Base-by-base conservation (phyloP, 2,329 filamentous ascomycete species). In the Neofusicoccum parvum region DNA sequence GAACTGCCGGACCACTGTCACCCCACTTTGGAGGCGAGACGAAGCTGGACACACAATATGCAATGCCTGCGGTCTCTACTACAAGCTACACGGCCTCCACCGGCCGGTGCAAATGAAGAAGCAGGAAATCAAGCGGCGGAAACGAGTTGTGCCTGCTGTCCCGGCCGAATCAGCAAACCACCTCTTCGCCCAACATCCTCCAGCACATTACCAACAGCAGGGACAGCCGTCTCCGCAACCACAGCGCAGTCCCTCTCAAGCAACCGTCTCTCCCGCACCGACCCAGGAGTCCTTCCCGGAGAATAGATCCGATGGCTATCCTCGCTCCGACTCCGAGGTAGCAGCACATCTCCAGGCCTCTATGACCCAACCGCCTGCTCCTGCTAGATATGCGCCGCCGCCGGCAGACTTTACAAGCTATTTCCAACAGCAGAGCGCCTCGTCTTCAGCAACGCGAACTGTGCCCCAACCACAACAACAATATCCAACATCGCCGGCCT, bases 21-120 rank as follows among this genome's bases (percentile, higher is more conserved):
- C 95, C 48, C 95, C 95, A 14, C 83, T 99, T 14, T 99, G 95
- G 95, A 87, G 95, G 74, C 87, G 95, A 72, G 95, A 98, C 75
- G 94, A 97, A 78, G 89, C 90, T 71, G 95, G 95, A 1, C 94
- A 97, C 79, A 96, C 94, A 5, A 99, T 99, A 69, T 99, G 95
- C 82, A 99, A 99, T 79, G 95, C 95, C 60, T 99, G 95, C 46
- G 64, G 64, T 23, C 82, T 99, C 3, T 99, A 99, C 78, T 93
- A 96, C 81, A 98, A 98, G 78, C 87, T 99, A 2, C 95, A 99
- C 75, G 94, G 94, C 64, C 89, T 93, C 36, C 94, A 97, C 78
- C 87, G 95, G 48, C 95, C 95, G 0, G 92, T 95, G 5, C 92
- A 92, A n/a, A 98, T 99, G 95, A 99, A 98, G 79, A 98, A 97